Base-by-base conservation (phyloP, 768 basidiomycete species). In the Macrolepiota dolichaula region DNA sequence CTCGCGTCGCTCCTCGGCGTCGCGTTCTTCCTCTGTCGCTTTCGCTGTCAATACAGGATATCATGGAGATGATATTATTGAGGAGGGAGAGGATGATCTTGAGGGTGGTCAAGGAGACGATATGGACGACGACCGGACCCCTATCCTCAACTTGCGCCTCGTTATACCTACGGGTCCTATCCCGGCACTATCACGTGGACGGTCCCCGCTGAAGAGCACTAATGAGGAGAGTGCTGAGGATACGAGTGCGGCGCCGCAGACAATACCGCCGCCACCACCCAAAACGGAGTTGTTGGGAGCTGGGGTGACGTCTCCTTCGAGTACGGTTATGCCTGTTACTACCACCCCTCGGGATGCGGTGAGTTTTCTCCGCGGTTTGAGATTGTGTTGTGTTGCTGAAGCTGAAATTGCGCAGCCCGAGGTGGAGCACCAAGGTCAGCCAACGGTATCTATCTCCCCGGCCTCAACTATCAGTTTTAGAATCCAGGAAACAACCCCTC, bases 81-180 rank as follows among this genome's bases (percentile, higher is more conserved):
- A 46, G 36, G 46, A 58, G 0, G 55, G 51, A 24, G 22, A 40
- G 22, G 52, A 35, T 1, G 32, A 1, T 1, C 51, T 36, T 22
- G 55, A 59, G 40, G 50, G 59, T 53, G 29, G 25, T 25, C 38
- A 2, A 11, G 57, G 51, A 15, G 53, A 61, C 24, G 63, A 49
- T 22, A 24, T 22, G 47, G 22, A 49, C 25, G 47, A 32, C 1
- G 37, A 37, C 13, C 52, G 59, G 11, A 55, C 57, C 5, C 67
- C 66, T 4, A 69, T 70, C 7, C 65, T 72, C 4, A 69, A 68
- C 9, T 65, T 72, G 10, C 67, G 70, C 3, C 66, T 74, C 11
- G 67, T 74, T 5, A 66, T 65, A 1, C 62, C 70, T 4, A 62
- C 63, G 1, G 52, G 64, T 10, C 29, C n/a, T 52, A 32, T 29